Percentiles rank a stretch among this genome's conserved stretches.
Evolutionary conservation across 2,329 filamentous ascomycete species (phyloP).

Genomic region (Macrophomina tecta): DNA sequence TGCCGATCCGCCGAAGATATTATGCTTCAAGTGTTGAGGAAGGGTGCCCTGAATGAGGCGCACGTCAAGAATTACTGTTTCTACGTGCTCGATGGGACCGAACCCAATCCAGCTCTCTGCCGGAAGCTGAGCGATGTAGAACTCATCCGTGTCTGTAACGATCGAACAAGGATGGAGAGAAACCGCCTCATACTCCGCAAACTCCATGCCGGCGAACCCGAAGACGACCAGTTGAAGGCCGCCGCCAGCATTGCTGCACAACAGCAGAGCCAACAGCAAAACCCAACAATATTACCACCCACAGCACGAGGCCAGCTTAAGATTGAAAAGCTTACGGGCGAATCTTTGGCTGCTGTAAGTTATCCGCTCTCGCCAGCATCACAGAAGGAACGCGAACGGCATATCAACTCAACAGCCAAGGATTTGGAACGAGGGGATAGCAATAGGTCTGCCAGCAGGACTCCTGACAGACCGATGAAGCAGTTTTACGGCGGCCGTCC

Average conservation of each 20-base stretch:
- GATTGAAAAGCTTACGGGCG: slow-evolving; percentile 86
- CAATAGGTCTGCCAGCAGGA: slow-evolving; percentile 41
- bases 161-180: slow-evolving; percentile 81
- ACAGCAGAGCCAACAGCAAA: slow-evolving; percentile 74
- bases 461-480: slow-evolving; percentile 63
- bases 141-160: slow-evolving; percentile 88
- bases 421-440: slow-evolving; percentile 53
- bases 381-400: slow-evolving; percentile 68
- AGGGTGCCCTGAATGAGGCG: slow-evolving; percentile 85
- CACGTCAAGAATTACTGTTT: slow-evolving; percentile 97
- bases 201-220: slow-evolving; percentile 90
- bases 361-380: slow-evolving; percentile 86
- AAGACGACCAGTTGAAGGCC: slow-evolving; percentile 81
- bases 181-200: slow-evolving; percentile 90
- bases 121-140: slow-evolving; percentile 85
- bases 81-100: slow-evolving; percentile 85
- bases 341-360: slow-evolving; percentile 83
- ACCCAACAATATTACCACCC: slow-evolving; percentile 57
- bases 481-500: slow-evolving; percentile 91
- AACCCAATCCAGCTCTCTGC: slow-evolving; percentile 81
- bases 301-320: slow-evolving; percentile 85
- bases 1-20: slow-evolving; percentile 93
- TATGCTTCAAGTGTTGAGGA: slow-evolving; percentile 85
- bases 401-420: slow-evolving; percentile 60
- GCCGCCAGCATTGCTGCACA: slow-evolving; percentile 90